Conservation (phyloP, 2,329 filamentous ascomycete species). For the Xylaria sp. region DNA sequence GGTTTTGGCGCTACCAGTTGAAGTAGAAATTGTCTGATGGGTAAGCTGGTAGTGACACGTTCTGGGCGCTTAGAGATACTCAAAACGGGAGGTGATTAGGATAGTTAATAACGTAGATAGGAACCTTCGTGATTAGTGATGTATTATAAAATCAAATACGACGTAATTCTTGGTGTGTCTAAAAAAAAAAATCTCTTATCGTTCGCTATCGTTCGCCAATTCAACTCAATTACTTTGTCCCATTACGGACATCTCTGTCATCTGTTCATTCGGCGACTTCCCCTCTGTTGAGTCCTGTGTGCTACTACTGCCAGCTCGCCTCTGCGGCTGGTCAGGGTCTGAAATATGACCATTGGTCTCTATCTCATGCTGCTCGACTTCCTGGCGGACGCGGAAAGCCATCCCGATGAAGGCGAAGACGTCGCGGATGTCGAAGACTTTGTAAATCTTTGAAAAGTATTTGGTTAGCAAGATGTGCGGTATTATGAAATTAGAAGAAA, state of each 20-base stretch:
- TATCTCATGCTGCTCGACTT: constrained; percentile 21
- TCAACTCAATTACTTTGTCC: background rate
- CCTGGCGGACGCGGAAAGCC: constrained; percentile 21
- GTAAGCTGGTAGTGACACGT: background rate
- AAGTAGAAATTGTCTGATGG: background rate
- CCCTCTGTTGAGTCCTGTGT: constrained; percentile 11
- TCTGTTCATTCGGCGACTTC: constrained; percentile 14
- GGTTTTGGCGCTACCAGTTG: background rate
- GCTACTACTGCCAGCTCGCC: constrained; percentile 1
- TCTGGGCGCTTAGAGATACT: background rate
- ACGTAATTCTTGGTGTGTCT: background rate
- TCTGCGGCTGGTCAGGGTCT: background rate
- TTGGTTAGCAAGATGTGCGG: constrained; percentile 4
- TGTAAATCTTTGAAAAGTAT: constrained; percentile 20
- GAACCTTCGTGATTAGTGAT: background rate
- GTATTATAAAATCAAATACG: background rate
- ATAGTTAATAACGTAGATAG: background rate
- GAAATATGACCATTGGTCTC: background rate
- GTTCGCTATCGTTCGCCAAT: background rate
- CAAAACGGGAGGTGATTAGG: background rate
- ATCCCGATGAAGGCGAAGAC: constrained; percentile 22
- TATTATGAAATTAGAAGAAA: background rate
- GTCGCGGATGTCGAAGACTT: constrained; percentile 33
- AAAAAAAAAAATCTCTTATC: background rate
- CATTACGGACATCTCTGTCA: background rate